Evolutionary conservation across 495 filamentous ascomycete species (phyloP).

Genomic region (Penicillium argentinense): DNA sequence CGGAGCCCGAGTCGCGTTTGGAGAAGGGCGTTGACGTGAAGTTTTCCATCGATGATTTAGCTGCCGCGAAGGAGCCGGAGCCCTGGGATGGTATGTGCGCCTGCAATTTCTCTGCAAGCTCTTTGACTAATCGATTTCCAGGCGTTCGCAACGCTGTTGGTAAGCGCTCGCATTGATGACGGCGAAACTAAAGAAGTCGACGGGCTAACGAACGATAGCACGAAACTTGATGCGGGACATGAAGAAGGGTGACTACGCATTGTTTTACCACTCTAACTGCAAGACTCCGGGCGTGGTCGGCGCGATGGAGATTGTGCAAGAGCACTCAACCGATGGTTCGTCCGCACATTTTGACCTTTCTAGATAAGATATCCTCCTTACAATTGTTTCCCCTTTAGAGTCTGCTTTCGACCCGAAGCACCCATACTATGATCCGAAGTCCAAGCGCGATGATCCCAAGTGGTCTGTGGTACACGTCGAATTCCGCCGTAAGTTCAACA

Average conservation of each 20-base stretch:
- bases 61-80: slow-evolving; percentile 66
- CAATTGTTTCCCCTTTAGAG: slow-evolving; percentile 45
- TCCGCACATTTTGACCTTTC: slow-evolving; percentile 1
- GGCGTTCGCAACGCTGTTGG: slow-evolving; percentile 59
- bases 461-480: slow-evolving; percentile 89
- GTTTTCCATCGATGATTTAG: slow-evolving; percentile 93
- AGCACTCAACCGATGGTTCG: slow-evolving; percentile 76
- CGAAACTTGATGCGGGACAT: slow-evolving; percentile 87
- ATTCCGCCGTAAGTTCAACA: slow-evolving; percentile 77
- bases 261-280: slow-evolving; percentile 98
- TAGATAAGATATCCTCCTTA: background rate
- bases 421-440: slow-evolving; percentile 82
- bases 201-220: slow-evolving; percentile 44
- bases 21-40: slow-evolving; percentile 85
- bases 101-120: no score
- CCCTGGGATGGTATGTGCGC: slow-evolving; percentile 75
- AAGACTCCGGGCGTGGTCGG: slow-evolving; percentile 88
- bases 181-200: no score
- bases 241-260: slow-evolving; percentile 87
- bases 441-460: slow-evolving; percentile 70
- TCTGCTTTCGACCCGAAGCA: slow-evolving; percentile 74
- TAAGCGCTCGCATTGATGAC: slow-evolving; percentile 25
- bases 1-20: slow-evolving; percentile 82
- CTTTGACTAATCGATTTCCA: slow-evolving; percentile 10
- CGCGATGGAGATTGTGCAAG: slow-evolving; percentile 87